A percentile compares a stretch with the other conserved stretches of the same genome.
These are phyloP conservation scores for Curvularia hawaiiensis DNA, from an alignment of 2,329 filamentous ascomycete genomes.

Conservation along the genomic window DNA sequence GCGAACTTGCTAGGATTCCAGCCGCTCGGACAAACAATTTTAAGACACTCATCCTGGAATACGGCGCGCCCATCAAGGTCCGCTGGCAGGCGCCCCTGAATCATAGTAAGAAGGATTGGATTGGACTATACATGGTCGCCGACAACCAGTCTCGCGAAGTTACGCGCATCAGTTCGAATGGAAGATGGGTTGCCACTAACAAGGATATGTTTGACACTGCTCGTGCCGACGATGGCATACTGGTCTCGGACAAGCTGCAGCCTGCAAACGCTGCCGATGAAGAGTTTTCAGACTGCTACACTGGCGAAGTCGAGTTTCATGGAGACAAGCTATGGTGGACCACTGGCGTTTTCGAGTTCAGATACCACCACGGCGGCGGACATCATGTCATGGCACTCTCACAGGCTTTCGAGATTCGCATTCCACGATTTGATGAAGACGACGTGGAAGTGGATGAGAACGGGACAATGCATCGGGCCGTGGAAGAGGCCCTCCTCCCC, in stretches of 20 bases:
- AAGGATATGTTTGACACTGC: constrained; percentile 76
- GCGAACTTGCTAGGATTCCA: constrained; percentile 69
- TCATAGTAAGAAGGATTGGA: constrained; percentile 92
- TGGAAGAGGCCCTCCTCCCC: constrained; percentile 79
- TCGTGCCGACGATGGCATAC: constrained; percentile 76
- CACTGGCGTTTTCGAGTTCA: constrained; percentile 93
- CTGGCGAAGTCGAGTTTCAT: constrained; percentile 83
- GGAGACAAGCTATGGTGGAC: constrained; percentile 99
- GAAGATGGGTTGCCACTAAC: constrained; percentile 86
- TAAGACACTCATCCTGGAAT: constrained; percentile 81
- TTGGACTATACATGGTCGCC: constrained; percentile 93
- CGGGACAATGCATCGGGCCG: constrained; percentile 67
- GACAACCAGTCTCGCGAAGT: constrained; percentile 87
- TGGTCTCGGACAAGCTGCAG: constrained; percentile 69
- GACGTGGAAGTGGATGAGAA: constrained; percentile 64
- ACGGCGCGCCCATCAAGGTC: constrained; percentile 86
- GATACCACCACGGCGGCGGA: constrained; percentile 91
- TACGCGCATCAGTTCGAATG: constrained; percentile 83
- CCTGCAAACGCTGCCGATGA: constrained; percentile 51
- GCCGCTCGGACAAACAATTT: constrained; percentile 65
- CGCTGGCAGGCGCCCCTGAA: constrained; percentile 88
- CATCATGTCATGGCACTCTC: constrained; percentile 96
- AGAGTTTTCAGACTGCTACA: constrained; percentile 65
- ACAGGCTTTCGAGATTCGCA: constrained; percentile 87
- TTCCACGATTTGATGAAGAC: constrained; percentile 80